Evolutionary conservation across 441 rosid species (phyloP).

Genomic region (Croton laevigatus): DNA sequence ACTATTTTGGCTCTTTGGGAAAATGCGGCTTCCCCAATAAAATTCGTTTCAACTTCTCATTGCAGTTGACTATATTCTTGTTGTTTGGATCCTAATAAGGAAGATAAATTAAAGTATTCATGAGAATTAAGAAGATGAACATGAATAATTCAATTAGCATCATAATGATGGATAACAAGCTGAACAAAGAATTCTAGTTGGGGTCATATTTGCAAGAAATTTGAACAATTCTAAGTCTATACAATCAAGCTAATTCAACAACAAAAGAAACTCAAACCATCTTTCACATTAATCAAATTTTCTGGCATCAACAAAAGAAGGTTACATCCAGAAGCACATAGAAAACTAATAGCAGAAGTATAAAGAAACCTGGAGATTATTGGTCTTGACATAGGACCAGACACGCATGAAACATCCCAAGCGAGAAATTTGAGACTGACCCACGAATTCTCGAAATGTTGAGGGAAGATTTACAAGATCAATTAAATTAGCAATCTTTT

Average conservation of each 20-base stretch:
- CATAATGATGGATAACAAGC: not conserved
- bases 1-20: slow-evolving; percentile 62
- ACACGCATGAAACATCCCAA: slow-evolving; percentile 83
- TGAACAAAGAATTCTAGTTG: not conserved
- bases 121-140: not conserved
- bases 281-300: not conserved
- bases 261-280: not conserved
- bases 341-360: not conserved
- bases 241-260: not conserved
- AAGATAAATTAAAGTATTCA: not conserved
- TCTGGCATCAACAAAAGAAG: not conserved
- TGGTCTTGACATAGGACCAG: slow-evolving; percentile 83
- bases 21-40: slow-evolving; percentile 79
- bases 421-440: slow-evolving; percentile 83
- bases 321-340: not conserved
- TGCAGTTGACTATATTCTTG: slow-evolving; percentile 79
- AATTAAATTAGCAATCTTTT: slow-evolving; percentile 73
- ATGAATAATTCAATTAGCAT: not conserved
- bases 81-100: slow-evolving; percentile 62
- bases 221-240: not conserved
- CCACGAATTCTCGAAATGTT: slow-evolving; percentile 68
- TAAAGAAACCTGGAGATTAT: slow-evolving; percentile 64
- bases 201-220: slow-evolving; percentile 3
- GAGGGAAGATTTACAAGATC: slow-evolving; percentile 87
- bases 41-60: slow-evolving; percentile 66